Evolutionary conservation across 75 land plant genomes (phyloP), one percentile per base, ranked within the genome.

Genomic region (Pinus albicaulis): DNA sequence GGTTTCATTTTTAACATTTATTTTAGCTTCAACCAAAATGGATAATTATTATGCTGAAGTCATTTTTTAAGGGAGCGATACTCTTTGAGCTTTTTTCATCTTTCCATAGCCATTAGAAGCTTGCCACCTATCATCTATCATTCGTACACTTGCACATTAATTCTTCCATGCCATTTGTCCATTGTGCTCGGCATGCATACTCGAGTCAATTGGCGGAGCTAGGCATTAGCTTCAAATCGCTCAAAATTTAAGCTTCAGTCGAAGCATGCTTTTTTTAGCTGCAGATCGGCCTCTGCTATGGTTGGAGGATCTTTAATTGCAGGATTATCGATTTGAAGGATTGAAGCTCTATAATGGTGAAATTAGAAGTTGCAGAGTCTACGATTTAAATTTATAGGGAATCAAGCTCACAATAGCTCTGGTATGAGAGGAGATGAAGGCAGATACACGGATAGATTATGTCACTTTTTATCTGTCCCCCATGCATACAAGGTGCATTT

Each of bases 381-480:
- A 44, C 4, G n/a, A 23, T 20, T 68, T 68, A n/a, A 68, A 38
- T 48, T 38, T 68, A 6, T 8, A 44, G 48, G 48, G 48, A 44
- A 44, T 68, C 38, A 10, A 19, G 70, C 41, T 22, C 44, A n/a
- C n/a, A 7, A 2, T 14, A 17, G 25, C 59, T 26, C 2, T 8
- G n/a, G 13, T 82, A 38, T 11, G 53, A 73, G 57, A 28, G 64
- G 76, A 80, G 55, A 92, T 93, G 95, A 88, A 86, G 70, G 80
- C 87, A 26, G 95, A 93, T 23, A 72, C 86, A 13, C 86, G 83
- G 61, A 83, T 93, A 16, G 93, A 93, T 58, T 91, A 89, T 78
- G 93, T 89, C 12, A 79, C 81, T 1, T 91, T 93, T 58, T 93
- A 91, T 80, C 78, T 93, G n/a, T 88, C 94, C 19, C 94, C 92